A percentile compares a stretch with the other conserved stretches of the same genome.
phyloP scores from a whole-genome alignment of 805 yeast genomes.

The Saccharomycopsis babjevae region DNA sequence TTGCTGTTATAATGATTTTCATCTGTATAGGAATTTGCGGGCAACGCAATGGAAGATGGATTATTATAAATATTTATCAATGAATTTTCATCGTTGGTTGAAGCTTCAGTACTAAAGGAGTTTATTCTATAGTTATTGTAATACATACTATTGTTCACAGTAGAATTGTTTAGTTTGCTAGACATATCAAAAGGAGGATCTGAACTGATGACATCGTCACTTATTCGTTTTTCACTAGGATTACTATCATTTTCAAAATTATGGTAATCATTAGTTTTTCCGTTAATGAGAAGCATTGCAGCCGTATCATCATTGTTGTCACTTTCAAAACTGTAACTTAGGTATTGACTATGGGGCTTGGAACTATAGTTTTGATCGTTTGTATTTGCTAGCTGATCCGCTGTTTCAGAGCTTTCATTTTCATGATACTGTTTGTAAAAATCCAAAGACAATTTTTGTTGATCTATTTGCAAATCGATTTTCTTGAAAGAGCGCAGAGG shows the following conservation, averaged over 20 bases:
- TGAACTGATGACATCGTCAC: not conserved
- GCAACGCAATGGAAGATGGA: conserved; percentile 7
- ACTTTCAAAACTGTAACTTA: not conserved
- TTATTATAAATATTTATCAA: conserved; percentile 16
- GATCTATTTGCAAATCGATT: conserved; percentile 15
- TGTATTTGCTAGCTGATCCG: not conserved
- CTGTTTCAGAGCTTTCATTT: not conserved
- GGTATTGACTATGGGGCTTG: not conserved
- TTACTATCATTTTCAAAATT: not conserved
- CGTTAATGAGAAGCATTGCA: not conserved
- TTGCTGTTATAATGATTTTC: not conserved
- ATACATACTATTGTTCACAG: not conserved
- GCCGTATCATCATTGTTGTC: not conserved
- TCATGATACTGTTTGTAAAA: conserved; percentile 23
- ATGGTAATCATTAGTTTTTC: not conserved
- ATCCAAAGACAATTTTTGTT: conserved; percentile 16
- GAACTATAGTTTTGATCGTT: too few species aligned
- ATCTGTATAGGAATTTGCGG: not conserved
- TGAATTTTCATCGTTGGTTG: conserved; percentile 10
- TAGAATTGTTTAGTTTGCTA: not conserved
- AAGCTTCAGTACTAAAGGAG: conserved; percentile 1
- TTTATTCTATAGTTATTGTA: not conserved
- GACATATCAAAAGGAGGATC: not conserved
- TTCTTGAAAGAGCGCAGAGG: conserved; percentile 6
- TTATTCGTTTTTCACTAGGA: not conserved